Percentiles rank a stretch among this genome's conserved stretches.
Conservation (phyloP, 495 filamentous ascomycete species). For the Letharia lupina region DNA sequence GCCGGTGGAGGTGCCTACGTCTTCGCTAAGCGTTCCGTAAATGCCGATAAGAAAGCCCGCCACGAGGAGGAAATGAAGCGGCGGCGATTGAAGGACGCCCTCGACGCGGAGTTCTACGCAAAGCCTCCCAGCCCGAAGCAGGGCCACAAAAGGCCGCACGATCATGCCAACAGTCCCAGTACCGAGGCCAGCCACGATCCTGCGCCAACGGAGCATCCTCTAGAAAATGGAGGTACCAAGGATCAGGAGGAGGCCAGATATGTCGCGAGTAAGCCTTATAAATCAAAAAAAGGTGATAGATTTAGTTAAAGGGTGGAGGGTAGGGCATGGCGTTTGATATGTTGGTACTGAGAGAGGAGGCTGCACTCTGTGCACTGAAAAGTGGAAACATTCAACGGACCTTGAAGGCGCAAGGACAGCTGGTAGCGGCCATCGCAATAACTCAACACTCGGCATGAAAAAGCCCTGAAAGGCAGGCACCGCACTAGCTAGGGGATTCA, state of each 20-base stretch:
- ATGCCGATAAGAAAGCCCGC: conserved; percentile 68
- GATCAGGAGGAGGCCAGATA: conserved; percentile 83
- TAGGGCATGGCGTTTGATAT: neutral
- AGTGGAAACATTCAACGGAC: neutral
- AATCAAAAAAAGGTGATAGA: conserved; percentile 72
- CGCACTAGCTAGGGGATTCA: neutral
- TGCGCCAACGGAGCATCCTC: conserved; percentile 75
- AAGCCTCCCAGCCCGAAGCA: conserved; percentile 26
- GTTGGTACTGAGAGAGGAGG: neutral
- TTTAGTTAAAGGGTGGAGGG: conserved; percentile 38
- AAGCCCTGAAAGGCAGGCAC: neutral
- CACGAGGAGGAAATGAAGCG: conserved; percentile 58
- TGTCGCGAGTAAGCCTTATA: conserved; percentile 65
- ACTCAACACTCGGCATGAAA: neutral
- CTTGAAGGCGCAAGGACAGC: neutral
- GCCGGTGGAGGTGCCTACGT: conserved; percentile 90
- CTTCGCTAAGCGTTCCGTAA: conserved; percentile 91
- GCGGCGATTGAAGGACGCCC: conserved; percentile 51
- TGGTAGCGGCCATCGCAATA: neutral
- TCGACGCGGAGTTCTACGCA: conserved; percentile 41
- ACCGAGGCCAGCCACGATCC: conserved; percentile 73
- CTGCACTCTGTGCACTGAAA: neutral
- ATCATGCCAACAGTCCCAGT: conserved; percentile 67
- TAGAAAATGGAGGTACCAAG: conserved; percentile 59
- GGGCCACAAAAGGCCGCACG: conserved; percentile 27